A percentile compares a stretch with the other conserved stretches of the same genome.
Conservation (phyloP, 116 monocot genomes). For the Cymodocea nodosa region DNA sequence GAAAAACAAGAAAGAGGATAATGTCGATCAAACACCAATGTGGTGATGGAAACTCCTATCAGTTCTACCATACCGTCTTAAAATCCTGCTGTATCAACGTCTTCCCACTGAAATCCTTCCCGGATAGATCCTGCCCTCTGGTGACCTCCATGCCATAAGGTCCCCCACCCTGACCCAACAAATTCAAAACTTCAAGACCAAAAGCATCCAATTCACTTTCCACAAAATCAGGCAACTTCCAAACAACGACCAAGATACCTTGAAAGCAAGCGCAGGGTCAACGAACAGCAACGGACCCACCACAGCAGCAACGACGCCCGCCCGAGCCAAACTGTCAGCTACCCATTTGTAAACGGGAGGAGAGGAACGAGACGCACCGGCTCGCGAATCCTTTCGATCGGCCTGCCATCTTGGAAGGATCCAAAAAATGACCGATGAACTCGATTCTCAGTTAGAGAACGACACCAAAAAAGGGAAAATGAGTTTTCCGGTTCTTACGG, state of each 20-base stretch:
- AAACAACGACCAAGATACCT: conserved; percentile 16
- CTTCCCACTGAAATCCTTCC: conserved; percentile 93
- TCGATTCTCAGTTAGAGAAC: neutral
- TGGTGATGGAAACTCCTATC: neutral
- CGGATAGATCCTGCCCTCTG: conserved; percentile 85
- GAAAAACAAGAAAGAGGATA: neutral
- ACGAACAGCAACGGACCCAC: conserved; percentile 39
- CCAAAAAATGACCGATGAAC: neutral
- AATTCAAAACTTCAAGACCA: neutral
- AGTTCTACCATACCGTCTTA: conserved; percentile 47
- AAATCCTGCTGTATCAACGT: conserved; percentile 85
- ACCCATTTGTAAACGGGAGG: conserved; percentile 3
- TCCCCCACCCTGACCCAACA: conserved; percentile 61
- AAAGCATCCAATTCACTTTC: neutral
- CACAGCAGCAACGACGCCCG: conserved; percentile 21
- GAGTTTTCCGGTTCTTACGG: too few species aligned
- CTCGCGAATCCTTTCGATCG: conserved; percentile 2
- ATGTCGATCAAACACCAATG: neutral
- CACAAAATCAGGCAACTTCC: too few species aligned
- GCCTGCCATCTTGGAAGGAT: conserved; percentile 6
- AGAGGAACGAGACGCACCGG: neutral
- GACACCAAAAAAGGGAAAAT: too few species aligned
- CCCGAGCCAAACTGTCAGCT: conserved; percentile 11
- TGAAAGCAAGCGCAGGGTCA: conserved; percentile 70
- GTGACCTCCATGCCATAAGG: conserved; percentile 86